These are phyloP conservation scores for Mucor ambiguus DNA, from an alignment of 371 early-diverging fungal genomes.

Conservation along the genomic window DNA sequence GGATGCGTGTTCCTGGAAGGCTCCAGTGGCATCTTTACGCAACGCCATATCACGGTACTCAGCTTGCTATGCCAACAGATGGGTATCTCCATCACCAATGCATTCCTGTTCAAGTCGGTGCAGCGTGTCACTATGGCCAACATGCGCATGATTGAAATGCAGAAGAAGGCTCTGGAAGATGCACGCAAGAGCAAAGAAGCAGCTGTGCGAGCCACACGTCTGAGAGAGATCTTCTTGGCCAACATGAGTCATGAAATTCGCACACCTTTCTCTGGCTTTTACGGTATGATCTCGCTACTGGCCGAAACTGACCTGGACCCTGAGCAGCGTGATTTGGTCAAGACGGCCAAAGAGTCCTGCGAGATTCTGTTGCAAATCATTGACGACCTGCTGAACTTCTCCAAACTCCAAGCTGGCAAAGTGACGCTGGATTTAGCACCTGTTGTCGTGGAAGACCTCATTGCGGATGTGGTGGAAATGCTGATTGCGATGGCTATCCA, in stretches of 20 bases:
- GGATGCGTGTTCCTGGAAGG: conserved; percentile 63
- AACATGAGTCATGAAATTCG: conserved; percentile 62
- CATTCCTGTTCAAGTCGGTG: conserved; percentile 51
- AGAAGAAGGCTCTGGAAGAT: conserved; percentile 48
- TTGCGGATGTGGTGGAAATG: conserved; percentile 60
- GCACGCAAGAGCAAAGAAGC: conserved; percentile 49
- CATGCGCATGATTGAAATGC: conserved; percentile 49
- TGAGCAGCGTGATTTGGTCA: conserved; percentile 62
- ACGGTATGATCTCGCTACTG: conserved; percentile 61
- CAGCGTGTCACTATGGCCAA: conserved; percentile 48
- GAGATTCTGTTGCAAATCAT: conserved; percentile 64
- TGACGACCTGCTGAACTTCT: conserved; percentile 66
- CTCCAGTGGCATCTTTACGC: conserved; percentile 58
- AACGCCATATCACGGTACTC: conserved; percentile 56
- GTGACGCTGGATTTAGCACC: conserved; percentile 54
- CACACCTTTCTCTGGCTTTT: conserved; percentile 62
- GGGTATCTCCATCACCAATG: conserved; percentile 64
- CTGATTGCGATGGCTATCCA: conserved; percentile 55
- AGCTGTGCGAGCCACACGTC: conserved; percentile 45
- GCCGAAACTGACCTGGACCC: conserved; percentile 53
- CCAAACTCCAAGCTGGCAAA: conserved; percentile 66
- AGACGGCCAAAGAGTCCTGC: conserved; percentile 61
- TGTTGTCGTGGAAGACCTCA: conserved; percentile 51
- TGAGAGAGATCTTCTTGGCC: conserved; percentile 58
- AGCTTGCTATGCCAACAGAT: conserved; percentile 61